Percentiles rank a stretch among this genome's conserved stretches.
phyloP scores from a whole-genome alignment of 169 alveolate genomes.

The Besnoitia besnoiti region DNA sequence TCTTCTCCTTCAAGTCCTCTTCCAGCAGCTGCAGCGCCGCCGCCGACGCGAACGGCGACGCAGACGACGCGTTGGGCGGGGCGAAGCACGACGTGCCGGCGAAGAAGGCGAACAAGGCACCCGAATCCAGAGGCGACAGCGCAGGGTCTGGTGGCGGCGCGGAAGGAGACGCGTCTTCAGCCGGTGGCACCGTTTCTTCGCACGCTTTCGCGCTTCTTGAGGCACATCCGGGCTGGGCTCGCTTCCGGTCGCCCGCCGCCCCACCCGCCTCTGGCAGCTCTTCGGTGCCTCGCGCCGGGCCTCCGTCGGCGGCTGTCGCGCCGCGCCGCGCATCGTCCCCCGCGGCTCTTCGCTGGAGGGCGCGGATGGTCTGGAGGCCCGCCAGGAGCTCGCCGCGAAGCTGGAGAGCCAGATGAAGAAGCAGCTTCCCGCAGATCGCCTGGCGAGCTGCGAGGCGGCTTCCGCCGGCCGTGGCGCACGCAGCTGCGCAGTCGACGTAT shows the following conservation, averaged over 20 bases:
- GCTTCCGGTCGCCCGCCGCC: not conserved
- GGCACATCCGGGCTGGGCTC: not conserved
- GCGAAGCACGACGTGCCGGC: not conserved
- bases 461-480: constrained; percentile 43
- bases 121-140: constrained; percentile 7
- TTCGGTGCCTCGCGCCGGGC: not conserved
- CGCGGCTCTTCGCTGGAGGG: not conserved
- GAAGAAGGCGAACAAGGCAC: not conserved
- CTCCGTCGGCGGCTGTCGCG: not conserved
- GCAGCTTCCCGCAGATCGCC: not conserved
- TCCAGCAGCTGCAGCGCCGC: constrained; percentile 32
- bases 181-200: constrained; percentile 26
- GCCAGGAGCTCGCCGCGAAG: constrained; percentile 2
- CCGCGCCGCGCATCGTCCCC: not conserved
- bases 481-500: constrained; percentile 59
- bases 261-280: not conserved
- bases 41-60: constrained; percentile 1
- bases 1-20: not conserved
- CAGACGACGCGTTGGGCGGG: not conserved
- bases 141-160: not conserved
- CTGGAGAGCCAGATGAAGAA: not conserved
- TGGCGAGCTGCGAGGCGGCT: constrained; percentile 38
- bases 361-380: not conserved
- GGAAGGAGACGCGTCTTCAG: not conserved
- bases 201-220: constrained; percentile 16